Base-by-base conservation (phyloP, 2,329 filamentous ascomycete genomes). In the Aspergillus sp. region DNA sequence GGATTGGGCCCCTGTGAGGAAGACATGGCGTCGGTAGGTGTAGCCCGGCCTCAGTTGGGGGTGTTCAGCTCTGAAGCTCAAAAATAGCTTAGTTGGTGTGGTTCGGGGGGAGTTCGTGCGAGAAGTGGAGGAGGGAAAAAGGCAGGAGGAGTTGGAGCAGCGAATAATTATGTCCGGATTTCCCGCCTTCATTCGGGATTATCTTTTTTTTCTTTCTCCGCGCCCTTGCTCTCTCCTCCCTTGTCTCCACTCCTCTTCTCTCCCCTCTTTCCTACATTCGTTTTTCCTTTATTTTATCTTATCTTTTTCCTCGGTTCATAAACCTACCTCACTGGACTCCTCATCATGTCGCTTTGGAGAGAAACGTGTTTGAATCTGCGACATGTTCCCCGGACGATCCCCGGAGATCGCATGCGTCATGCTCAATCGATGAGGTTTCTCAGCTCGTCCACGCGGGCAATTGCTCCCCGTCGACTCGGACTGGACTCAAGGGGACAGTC, bases 1-100 rank as follows among this genome's bases (percentile, higher is more conserved):
- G 85, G 85, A 73, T 87, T 87, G 50, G 82, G 80, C 59, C 78
- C 80, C 67, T 85, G 81, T 72, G 77, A 73, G 62, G 76, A 71
- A 55, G 77, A 76, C 64, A 79, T 75, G 56, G 60, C 36, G 36
- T 42, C 36, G 36, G 36, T n/a, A 16, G 16, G 16, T n/a, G 36
- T 6, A 42, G 18, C 6, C 14, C 36, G 16, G 16, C 16, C 36
- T 42, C 36, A 6, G 6, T 42, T 12, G 36, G 36, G 36, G 6
- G 36, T 6, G 36, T 42, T 18, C 14, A 42, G 36, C 36, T 42
- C 36, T 14, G 36, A 42, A 7, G 14, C 16, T 42, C 36, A n/a
- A n/a, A 42, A 42, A n/a, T n/a, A 12, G 36, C 6, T 12, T 16
- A 6, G 39, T 1, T 56, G 32, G 52, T 42, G 26, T 20, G 52